Conservation (phyloP, 257 asterid genomes). For the Rehmannia glutinosa region DNA sequence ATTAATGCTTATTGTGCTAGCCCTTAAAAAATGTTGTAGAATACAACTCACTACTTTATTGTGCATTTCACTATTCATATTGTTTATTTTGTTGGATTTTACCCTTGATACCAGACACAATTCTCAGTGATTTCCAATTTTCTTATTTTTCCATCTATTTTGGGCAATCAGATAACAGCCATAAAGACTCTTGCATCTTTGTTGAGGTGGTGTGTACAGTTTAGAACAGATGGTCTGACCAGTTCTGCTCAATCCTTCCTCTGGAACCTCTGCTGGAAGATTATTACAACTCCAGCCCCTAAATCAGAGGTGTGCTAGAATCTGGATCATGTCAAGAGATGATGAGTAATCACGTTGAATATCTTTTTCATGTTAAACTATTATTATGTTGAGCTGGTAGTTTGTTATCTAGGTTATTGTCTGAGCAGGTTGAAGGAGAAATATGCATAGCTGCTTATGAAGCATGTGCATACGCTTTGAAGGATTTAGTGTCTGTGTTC, state of each 20-base stretch:
- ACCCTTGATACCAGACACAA: not conserved
- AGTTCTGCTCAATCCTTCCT: conserved; percentile 51
- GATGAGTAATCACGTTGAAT: conserved; percentile 9
- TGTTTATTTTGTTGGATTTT: conserved; percentile 2
- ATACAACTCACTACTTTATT: not conserved
- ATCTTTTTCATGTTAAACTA: conserved; percentile 8
- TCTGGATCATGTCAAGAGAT: conserved; percentile 14
- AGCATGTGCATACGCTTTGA: conserved; percentile 63
- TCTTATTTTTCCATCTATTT: not conserved
- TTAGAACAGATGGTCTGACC: conserved; percentile 31
- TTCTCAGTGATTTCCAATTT: conserved; percentile 3
- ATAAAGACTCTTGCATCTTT: conserved; percentile 63
- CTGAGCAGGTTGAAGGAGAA: conserved; percentile 69
- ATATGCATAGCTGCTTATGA: conserved; percentile 73
- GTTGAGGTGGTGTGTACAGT: conserved; percentile 57
- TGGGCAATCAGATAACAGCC: conserved; percentile 51
- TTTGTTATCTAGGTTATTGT: conserved; percentile 13
- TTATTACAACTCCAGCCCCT: conserved; percentile 44
- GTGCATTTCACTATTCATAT: not conserved
- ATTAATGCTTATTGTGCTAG: not conserved
- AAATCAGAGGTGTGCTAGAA: conserved; percentile 57
- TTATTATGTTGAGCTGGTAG: conserved; percentile 7
- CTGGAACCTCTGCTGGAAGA: conserved; percentile 82
- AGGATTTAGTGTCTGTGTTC: conserved; percentile 40
- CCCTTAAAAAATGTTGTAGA: conserved; percentile 3